Percentiles rank a stretch among this genome's conserved stretches.
These are phyloP conservation scores for Acanthamoeba royreba DNA, from an alignment of 208 protist genomes.

Conservation along the genomic window DNA sequence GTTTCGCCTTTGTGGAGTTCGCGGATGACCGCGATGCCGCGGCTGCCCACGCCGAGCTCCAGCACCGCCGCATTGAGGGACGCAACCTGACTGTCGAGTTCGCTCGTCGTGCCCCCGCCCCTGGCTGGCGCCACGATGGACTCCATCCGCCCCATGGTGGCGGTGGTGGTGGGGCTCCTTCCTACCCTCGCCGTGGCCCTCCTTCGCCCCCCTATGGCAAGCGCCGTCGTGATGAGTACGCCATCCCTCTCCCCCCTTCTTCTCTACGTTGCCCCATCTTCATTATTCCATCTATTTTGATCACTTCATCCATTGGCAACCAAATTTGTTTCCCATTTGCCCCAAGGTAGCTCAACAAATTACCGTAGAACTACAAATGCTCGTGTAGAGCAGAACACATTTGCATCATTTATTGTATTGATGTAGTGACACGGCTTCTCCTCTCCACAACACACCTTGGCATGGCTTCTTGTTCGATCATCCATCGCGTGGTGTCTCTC, in stretches of 20 bases:
- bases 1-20: constrained; percentile 20
- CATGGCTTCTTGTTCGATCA: not conserved
- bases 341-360: too few species aligned
- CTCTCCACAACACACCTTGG: too few species aligned
- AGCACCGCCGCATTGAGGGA: not conserved
- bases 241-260: not conserved
- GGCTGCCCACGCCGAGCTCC: not conserved
- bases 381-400: too few species aligned
- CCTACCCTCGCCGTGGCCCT: not conserved
- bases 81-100: not conserved
- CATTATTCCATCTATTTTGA: not conserved
- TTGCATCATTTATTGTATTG: too few species aligned
- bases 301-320: not conserved
- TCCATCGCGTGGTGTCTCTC: not conserved
- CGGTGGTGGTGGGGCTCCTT: not conserved
- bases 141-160: not conserved
- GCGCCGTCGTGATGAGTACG: not conserved
- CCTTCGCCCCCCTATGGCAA: constrained; percentile 8
- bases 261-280: not conserved
- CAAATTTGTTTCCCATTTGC: too few species aligned
- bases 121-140: constrained; percentile 7
- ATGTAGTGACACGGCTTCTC: too few species aligned
- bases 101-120: not conserved
- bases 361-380: too few species aligned
- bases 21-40: not conserved